Evolutionary conservation across 495 filamentous ascomycete species (phyloP), one percentile per base, ranked within the genome.

Genomic region (Talaromyces thailandensis): DNA sequence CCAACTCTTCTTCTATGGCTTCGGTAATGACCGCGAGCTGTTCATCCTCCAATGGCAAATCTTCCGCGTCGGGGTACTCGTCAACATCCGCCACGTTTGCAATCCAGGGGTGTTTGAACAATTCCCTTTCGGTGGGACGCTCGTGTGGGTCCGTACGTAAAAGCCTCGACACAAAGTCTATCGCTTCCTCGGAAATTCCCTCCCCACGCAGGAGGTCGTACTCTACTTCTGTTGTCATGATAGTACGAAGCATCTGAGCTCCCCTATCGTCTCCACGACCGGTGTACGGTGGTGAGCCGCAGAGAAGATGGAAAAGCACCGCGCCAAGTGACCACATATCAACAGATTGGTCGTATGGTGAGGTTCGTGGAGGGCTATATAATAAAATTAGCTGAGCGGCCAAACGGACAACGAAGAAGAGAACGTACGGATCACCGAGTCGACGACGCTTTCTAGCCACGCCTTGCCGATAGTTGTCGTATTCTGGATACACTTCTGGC

Each of bases 241-340:
- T 93, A 43, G 81, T 87, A 56, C 90, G 79, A n/a, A 95, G 81
- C 75, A 96, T 89, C 45, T 86, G 76, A 5, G 74, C 71, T 16
- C 84, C 84, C 58, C 73, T 73, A 37, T 81, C 75, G 61, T 85
- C 85, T 1, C 75, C 76, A 23, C 81, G 70, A 23, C 89, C 92
- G 4, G 85, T 85, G 69, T 88, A 97, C 6, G 95, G 92, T 12
- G 94, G 87, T 51, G 81, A 79, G 28, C 84, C 83, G 14, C 84
- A 90, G 21, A 98, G 76, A 23, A 91, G 73, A 65, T 88, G 91
- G 72, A 89, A 98, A 5, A 98, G 75, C 1, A 98, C 94, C 35
- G 90, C 93, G 32, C 89, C 95, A 48, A 96, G 81, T 12, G 93
- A 96, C 92, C 93, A 98, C 64, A 94, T 88, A 68, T 98, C 94